A percentile compares a stretch with the other conserved stretches of the same genome.
These are phyloP conservation scores for Pezizomycotina sp. DNA, from an alignment of 2,329 filamentous ascomycete species.

Conservation along the genomic window DNA sequence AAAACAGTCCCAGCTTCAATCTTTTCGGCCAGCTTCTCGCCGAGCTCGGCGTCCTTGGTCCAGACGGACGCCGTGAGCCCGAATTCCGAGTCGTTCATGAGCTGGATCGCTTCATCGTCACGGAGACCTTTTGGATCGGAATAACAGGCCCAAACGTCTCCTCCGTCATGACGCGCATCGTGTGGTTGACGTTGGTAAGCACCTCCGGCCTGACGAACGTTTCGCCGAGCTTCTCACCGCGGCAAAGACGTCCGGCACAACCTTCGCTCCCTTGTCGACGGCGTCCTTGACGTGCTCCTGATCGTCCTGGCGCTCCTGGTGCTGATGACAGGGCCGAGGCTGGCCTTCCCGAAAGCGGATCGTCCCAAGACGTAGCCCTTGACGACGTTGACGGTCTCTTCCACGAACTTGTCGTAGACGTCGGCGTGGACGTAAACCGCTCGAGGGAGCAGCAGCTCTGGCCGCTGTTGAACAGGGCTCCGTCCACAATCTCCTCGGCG, in stretches of 20 bases:
- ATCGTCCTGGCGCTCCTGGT: constrained; percentile 44
- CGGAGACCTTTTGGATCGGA: constrained; percentile 69
- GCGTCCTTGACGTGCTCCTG: constrained; percentile 45
- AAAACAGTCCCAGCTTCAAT: constrained; percentile 92
- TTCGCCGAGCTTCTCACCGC: constrained; percentile 22
- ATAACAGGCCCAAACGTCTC: constrained; percentile 93
- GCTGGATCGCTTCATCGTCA: constrained; percentile 61
- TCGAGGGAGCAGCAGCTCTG: constrained; percentile 93
- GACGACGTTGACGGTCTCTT: too few species aligned
- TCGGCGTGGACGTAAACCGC: constrained; percentile 63
- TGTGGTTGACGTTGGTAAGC: constrained; percentile 59
- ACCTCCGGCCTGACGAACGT: constrained; percentile 69
- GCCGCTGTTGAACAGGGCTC: constrained; percentile 94
- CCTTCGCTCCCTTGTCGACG: constrained; percentile 68
- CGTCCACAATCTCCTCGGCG: constrained; percentile 86
- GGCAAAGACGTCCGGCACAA: constrained; percentile 37
- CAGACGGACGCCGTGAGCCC: constrained; percentile 93
- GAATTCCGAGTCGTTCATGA: constrained; percentile 93
- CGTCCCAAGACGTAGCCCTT: constrained; percentile 71
- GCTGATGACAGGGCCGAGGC: constrained; percentile 65
- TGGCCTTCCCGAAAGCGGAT: constrained; percentile 58
- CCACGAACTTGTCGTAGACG: constrained; percentile 49
- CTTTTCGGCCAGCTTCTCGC: constrained; percentile 57
- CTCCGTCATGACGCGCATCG: constrained; percentile 56
- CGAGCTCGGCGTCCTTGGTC: constrained; percentile 70